A percentile compares a stretch with the other conserved stretches of the same genome.
phyloP scores from a whole-genome alignment of 2,329 filamentous ascomycete genomes.

The Pestalotiopsis sp. region DNA sequence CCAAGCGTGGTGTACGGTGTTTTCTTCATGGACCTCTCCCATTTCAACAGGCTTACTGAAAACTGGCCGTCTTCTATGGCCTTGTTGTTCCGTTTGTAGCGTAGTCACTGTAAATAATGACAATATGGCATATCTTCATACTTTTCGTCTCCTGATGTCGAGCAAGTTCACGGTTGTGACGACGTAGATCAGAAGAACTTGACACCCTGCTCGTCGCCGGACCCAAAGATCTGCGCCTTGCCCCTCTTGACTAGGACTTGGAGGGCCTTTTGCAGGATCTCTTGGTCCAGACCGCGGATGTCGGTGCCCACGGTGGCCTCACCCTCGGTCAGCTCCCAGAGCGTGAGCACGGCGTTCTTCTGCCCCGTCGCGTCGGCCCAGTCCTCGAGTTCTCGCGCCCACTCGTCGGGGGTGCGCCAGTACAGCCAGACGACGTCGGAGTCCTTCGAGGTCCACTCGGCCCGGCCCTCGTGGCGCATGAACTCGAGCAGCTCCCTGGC shows the following conservation, averaged over 20 bases:
- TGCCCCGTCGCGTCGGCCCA: slow-evolving; percentile 91
- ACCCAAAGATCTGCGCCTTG: slow-evolving; percentile 91
- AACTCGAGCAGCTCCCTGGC: slow-evolving; percentile 60
- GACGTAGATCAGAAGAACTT: slow-evolving; percentile 84
- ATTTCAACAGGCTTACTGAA: neutral
- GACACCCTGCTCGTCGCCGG: slow-evolving; percentile 84
- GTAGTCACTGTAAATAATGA: neutral
- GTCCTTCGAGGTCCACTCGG: slow-evolving; percentile 59
- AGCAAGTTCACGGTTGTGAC: neutral
- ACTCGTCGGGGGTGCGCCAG: slow-evolving; percentile 88
- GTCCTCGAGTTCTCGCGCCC: slow-evolving; percentile 75
- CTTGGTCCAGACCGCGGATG: slow-evolving; percentile 85
- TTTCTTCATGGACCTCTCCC: neutral
- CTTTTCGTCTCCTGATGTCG: neutral
- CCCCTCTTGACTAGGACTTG: slow-evolving; percentile 83
- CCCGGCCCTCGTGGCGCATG: slow-evolving; percentile 60
- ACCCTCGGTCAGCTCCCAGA: slow-evolving; percentile 91
- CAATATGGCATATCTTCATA: neutral
- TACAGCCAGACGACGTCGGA: slow-evolving; percentile 71
- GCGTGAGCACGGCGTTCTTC: slow-evolving; percentile 83
- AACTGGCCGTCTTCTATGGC: neutral
- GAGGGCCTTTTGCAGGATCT: slow-evolving; percentile 78
- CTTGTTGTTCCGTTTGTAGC: neutral
- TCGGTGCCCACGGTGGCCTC: slow-evolving; percentile 73
- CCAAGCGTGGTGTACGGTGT: slow-evolving; percentile 5